Percentiles rank a stretch among this genome's conserved stretches.
phyloP scores from a whole-genome alignment of 345 rosid genomes.

The Kandelia obovata region DNA sequence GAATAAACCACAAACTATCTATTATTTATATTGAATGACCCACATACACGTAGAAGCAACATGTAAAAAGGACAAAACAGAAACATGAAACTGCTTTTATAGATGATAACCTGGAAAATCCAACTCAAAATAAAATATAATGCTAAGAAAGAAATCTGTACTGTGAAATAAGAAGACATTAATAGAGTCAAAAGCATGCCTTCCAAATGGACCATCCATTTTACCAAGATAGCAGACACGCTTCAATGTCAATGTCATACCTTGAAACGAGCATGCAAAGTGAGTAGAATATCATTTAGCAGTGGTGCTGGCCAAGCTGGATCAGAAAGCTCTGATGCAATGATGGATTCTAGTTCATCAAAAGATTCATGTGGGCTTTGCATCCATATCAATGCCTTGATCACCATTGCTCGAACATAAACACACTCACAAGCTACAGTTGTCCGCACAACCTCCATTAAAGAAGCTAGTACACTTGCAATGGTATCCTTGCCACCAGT shows the following conservation, averaged over 20 bases:
- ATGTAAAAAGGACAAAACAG: not conserved
- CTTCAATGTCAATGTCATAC: conserved; percentile 31
- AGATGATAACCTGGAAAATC: too few species aligned
- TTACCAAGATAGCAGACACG: not conserved
- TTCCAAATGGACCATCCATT: too few species aligned
- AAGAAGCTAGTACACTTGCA: conserved; percentile 82
- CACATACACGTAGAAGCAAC: not conserved
- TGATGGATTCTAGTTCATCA: conserved; percentile 90
- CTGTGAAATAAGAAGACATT: too few species aligned
- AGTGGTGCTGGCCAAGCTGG: conserved; percentile 94
- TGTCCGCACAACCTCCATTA: conserved; percentile 98
- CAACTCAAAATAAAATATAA: too few species aligned
- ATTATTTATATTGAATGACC: not conserved
- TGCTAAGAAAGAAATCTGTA: too few species aligned
- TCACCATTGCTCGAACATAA: conserved; percentile 95
- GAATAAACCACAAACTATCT: not conserved
- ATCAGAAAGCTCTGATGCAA: conserved; percentile 98
- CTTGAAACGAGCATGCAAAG: conserved; percentile 99
- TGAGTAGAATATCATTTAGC: conserved; percentile 89
- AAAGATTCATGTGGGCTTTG: conserved; percentile 92
- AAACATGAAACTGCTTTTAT: too few species aligned
- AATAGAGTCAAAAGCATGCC: too few species aligned
- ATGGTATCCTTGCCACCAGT: conserved; percentile 79
- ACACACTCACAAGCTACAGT: conserved; percentile 99
- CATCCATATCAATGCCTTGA: conserved; percentile 99